Evolutionary conservation across 495 filamentous ascomycete genomes (phyloP).

Genomic region (Oidiodendron maius): DNA sequence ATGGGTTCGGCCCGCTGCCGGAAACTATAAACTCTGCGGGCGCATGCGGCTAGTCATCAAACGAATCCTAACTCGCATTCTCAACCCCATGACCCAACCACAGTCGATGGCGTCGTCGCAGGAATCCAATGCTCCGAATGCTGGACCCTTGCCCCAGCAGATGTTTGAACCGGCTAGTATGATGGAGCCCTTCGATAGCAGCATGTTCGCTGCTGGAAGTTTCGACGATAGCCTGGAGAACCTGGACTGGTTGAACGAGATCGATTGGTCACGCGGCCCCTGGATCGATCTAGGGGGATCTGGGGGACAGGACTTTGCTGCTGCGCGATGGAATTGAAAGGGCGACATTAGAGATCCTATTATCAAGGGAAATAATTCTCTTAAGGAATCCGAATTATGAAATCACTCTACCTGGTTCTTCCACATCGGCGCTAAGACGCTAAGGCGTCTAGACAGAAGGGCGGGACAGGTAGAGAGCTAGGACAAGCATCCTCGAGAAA

Average conservation of each 20-base stretch:
- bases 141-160: background rate
- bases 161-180: background rate
- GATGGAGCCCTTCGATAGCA: conserved; percentile 3
- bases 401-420: too few species aligned
- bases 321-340: conserved; percentile 13
- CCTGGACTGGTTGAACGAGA: conserved; percentile 21
- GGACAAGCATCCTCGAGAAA: too few species aligned
- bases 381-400: too few species aligned
- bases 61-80: conserved; percentile 20
- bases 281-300: conserved; percentile 19
- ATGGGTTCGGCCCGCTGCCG: conserved; percentile 21
- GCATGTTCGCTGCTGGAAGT: conserved; percentile 5
- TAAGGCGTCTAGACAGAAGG: too few species aligned
- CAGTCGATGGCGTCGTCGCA: background rate
- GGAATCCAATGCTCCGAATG: too few species aligned
- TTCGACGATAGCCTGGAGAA: conserved; percentile 13
- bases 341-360: too few species aligned
- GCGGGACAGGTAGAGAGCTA: too few species aligned
- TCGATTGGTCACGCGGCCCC: conserved; percentile 21
- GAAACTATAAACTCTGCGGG: conserved; percentile 20
- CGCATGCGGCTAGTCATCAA: conserved; percentile 21
- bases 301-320: conserved; percentile 15
- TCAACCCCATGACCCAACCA: too few species aligned
- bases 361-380: too few species aligned
- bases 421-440: too few species aligned